phyloP scores from a whole-genome alignment of 768 basidiomycete genomes.

The Phlegmacium glaucopus region DNA sequence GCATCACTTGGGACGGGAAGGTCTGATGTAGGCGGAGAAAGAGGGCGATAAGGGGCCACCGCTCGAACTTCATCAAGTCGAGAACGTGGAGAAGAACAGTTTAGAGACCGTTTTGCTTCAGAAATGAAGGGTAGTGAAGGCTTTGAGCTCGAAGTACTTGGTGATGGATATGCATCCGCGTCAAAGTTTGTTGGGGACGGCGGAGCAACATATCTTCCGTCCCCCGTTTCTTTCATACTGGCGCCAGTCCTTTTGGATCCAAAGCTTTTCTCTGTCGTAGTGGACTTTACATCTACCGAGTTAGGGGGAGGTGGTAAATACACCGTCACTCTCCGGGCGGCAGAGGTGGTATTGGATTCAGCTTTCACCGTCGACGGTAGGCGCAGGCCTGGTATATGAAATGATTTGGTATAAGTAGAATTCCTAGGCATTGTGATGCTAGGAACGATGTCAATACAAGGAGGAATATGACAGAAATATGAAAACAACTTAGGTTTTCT shows the following conservation, averaged over 20 bases:
- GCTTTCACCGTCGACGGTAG: background rate
- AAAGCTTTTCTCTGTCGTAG: background rate
- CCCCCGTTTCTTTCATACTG: background rate
- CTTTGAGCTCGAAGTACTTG: background rate
- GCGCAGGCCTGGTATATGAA: no score
- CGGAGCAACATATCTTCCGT: background rate
- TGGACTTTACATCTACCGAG: background rate
- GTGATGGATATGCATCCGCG: background rate
- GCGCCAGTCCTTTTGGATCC: background rate
- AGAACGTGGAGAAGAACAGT: background rate
- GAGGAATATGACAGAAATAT: background rate
- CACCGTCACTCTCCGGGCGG: constrained; percentile 9
- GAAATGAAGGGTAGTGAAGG: background rate
- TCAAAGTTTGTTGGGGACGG: background rate
- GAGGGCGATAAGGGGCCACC: constrained; percentile 7
- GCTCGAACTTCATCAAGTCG: background rate
- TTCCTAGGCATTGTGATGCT: background rate
- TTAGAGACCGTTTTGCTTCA: background rate
- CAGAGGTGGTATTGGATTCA: background rate
- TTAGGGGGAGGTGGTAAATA: constrained; percentile 19
- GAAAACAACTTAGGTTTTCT: constrained; percentile 16
- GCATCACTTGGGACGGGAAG: background rate
- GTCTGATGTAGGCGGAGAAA: constrained; percentile 17
- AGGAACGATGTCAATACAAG: background rate
- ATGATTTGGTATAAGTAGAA: background rate